These are phyloP conservation scores for Ophiosphaerella herpotricha DNA, from an alignment of 2,329 filamentous ascomycete genomes.

Conservation along the genomic window DNA sequence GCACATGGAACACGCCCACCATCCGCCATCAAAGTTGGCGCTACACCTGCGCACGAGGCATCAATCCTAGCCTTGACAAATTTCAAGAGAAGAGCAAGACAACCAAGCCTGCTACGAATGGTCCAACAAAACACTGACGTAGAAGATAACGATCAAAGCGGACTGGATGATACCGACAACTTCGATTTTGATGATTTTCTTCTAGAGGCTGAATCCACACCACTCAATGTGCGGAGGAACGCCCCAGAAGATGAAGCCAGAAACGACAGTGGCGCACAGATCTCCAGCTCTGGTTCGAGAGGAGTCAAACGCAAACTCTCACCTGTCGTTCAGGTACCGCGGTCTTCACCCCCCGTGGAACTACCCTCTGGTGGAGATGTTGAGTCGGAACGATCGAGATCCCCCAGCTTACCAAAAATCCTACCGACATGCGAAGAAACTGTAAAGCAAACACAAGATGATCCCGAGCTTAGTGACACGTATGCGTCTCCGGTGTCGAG, in stretches of 20 bases:
- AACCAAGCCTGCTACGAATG: conserved; percentile 56
- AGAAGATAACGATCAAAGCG: conserved; percentile 51
- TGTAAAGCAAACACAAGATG: conserved; percentile 24
- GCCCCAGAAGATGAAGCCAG: conserved; percentile 21
- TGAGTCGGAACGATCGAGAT: conserved; percentile 39
- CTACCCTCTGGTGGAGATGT: conserved; percentile 33
- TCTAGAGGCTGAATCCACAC: conserved; percentile 71
- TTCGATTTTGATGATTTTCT: conserved; percentile 53
- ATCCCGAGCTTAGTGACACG: conserved; percentile 46
- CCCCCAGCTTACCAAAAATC: conserved; percentile 41
- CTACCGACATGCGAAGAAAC: conserved; percentile 30
- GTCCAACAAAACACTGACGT: conserved; percentile 51
- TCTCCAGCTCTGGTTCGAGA: conserved; percentile 40
- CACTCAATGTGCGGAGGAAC: conserved; percentile 56
- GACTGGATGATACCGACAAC: conserved; percentile 50
- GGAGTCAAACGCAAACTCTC: conserved; percentile 47
- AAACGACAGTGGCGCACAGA: conserved; percentile 33
- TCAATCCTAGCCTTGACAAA: conserved; percentile 56
- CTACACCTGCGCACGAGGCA: conserved; percentile 51
- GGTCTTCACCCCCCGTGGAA: conserved; percentile 44
- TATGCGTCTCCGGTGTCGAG: conserved; percentile 53
- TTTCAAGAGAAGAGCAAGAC: conserved; percentile 55
- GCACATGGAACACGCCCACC: conserved; percentile 46
- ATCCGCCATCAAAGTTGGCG: conserved; percentile 50
- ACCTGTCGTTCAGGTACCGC: conserved; percentile 45